Evolutionary conservation across 140 eudicot species (phyloP).

Genomic region (Anethum foeniculum): DNA sequence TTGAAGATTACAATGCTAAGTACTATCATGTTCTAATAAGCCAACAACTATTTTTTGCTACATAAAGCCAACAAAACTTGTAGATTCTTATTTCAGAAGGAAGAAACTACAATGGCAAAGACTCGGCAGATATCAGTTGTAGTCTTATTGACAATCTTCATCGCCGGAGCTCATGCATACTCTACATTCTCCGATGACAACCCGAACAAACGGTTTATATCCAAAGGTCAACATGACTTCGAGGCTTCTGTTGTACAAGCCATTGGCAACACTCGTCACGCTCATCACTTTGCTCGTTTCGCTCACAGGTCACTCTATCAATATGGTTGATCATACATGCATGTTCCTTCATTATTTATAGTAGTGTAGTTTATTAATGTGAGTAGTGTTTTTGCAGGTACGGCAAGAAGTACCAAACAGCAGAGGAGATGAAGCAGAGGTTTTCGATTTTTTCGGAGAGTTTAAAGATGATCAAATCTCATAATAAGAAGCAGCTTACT

Average conservation of each 20-base stretch:
- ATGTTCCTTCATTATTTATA: neutral
- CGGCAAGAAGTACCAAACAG: conserved; percentile 63
- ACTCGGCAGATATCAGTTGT: conserved; percentile 13
- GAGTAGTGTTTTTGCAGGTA: conserved; percentile 33
- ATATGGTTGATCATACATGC: too few species aligned
- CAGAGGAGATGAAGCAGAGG: conserved; percentile 65
- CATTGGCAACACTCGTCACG: conserved; percentile 57
- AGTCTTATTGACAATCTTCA: conserved; percentile 25
- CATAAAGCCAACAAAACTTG: too few species aligned
- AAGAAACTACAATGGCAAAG: conserved; percentile 27
- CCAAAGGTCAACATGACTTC: conserved; percentile 51
- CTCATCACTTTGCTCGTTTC: conserved; percentile 82
- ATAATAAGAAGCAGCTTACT: conserved; percentile 56
- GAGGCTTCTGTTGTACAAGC: conserved; percentile 39
- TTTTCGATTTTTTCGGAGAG: conserved; percentile 55
- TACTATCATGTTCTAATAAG: too few species aligned
- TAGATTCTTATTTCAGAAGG: neutral
- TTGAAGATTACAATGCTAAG: too few species aligned
- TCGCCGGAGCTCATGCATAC: conserved; percentile 24
- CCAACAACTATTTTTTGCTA: too few species aligned
- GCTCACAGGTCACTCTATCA: conserved; percentile 48
- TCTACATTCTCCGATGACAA: conserved; percentile 47
- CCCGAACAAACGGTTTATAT: conserved; percentile 70
- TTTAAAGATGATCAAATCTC: conserved; percentile 68
- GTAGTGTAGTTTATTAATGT: neutral